Evolutionary conservation across 2,329 filamentous ascomycete genomes (phyloP).

Genomic region (Verticillium nubilum): DNA sequence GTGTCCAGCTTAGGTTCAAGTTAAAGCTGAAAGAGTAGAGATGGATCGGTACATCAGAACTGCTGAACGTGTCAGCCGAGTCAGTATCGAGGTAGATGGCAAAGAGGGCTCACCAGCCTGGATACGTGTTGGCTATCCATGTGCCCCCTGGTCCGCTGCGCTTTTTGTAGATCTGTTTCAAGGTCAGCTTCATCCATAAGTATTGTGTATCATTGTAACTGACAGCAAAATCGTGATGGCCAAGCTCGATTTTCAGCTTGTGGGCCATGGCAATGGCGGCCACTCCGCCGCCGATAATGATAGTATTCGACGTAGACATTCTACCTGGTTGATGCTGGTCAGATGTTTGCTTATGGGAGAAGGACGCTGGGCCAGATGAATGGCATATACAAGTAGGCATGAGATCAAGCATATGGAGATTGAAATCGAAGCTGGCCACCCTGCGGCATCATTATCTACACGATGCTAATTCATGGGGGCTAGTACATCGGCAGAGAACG

Average conservation of each 20-base stretch:
- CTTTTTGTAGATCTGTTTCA: slow-evolving; percentile 21
- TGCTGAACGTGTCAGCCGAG: slow-evolving; percentile 4
- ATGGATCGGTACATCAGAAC: slow-evolving; percentile 26
- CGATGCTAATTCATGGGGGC: no score
- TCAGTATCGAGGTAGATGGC: no score
- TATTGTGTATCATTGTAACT: neutral
- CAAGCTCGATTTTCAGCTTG: slow-evolving; percentile 23
- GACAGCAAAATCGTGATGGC: slow-evolving; percentile 19
- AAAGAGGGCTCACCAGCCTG: slow-evolving; percentile 17
- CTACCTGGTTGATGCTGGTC: neutral
- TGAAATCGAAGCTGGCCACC: no score
- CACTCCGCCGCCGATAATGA: slow-evolving; percentile 26
- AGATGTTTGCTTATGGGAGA: no score
- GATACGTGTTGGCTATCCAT: slow-evolving; percentile 24
- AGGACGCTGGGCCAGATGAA: neutral
- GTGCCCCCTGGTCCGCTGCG: slow-evolving; percentile 22
- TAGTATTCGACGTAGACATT: slow-evolving; percentile 14
- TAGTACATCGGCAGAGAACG: no score
- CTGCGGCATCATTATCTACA: no score
- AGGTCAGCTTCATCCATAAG: neutral
- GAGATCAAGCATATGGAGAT: no score
- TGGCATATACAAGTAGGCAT: neutral
- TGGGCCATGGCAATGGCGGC: slow-evolving; percentile 26
- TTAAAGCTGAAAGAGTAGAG: slow-evolving; percentile 37
- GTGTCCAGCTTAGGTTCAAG: slow-evolving; percentile 31